Conservation (phyloP, 2,329 filamentous ascomycete species). For the Dryadomyces sulphureus region DNA sequence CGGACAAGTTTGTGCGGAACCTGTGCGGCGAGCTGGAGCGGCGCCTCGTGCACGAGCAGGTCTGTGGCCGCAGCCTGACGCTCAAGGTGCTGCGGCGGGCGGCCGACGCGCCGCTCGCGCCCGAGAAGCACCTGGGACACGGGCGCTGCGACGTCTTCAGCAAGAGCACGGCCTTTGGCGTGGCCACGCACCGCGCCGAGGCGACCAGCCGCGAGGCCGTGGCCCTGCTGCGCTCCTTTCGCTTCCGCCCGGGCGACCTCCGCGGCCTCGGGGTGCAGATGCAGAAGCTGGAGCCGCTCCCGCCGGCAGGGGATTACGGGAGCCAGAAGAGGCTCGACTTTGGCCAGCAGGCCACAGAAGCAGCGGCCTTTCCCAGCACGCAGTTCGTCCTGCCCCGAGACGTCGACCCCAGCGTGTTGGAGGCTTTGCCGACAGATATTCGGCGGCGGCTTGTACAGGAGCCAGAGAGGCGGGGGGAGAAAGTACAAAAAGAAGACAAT, state of each 20-base stretch:
- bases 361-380: slow-evolving; percentile 44
- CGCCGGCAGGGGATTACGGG: slow-evolving; percentile 36
- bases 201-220: slow-evolving; percentile 68
- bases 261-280: slow-evolving; percentile 85
- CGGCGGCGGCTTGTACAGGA: slow-evolving; percentile 57
- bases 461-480: no score
- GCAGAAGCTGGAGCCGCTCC: slow-evolving; percentile 74
- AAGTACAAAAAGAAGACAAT: slow-evolving; percentile 12
- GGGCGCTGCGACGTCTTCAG: slow-evolving; percentile 91
- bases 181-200: slow-evolving; percentile 64
- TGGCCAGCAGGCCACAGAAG: slow-evolving; percentile 27
- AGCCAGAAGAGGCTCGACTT: slow-evolving; percentile 74
- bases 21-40: slow-evolving; percentile 74
- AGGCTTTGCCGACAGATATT: slow-evolving; percentile 74
- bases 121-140: slow-evolving; percentile 85
- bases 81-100: slow-evolving; percentile 91
- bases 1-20: slow-evolving; percentile 78
- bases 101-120: slow-evolving; percentile 75
- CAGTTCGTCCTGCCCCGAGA: slow-evolving; percentile 86
- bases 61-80: slow-evolving; percentile 77
- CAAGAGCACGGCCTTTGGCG: slow-evolving; percentile 69
- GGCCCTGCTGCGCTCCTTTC: slow-evolving; percentile 67
- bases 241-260: slow-evolving; percentile 81
- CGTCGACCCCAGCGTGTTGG: slow-evolving; percentile 65
- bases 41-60: slow-evolving; percentile 64